Evolutionary conservation across 1,284 basidiomycete species (phyloP), one percentile per base, ranked within the genome.

Genomic region (Heterobasidion parviporum): DNA sequence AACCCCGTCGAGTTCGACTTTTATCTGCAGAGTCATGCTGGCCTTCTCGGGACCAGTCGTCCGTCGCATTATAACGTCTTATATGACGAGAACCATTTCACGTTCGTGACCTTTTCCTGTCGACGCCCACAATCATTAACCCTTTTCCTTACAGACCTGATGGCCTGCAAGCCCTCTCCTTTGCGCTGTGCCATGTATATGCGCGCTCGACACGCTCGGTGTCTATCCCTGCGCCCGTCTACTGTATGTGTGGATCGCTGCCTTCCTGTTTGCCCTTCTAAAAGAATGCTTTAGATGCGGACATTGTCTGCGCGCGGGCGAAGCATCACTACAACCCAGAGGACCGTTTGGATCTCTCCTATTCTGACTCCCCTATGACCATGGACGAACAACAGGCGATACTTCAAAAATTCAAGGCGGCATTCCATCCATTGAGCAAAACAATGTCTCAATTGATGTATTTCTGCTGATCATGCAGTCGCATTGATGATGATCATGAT

Each of bases 1-100:
- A 85, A 89, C 63, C 87, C 88, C 0, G 78, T 81, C 1, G 88
- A 90, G 63, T 88, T 88, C 54, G 90, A 92, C 63, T 92, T 87
- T 67, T 92, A 92, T 63, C 73, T 90, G 1, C 84, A 88, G 65
- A 82, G 81, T 56, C 90, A 92, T 59, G 87, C 81, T 45, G 88
- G 82, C 32, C 65, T 83, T 35, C 66, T 83, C 6, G 82, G 83
- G 32, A 75, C 74, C 0, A 74, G 72, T 41, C 69, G 78, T 6
- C 74, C 77, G 0, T 72, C 87, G 2, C 89, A 91, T 67, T 91
- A 90, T 63, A 81, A 77, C 41, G 79, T 84, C 6, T 69, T 85
- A 0, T 66, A 78, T 41, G 83, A 86, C 60, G 83, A 85, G 59
- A 81, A 81, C 60, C 70, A 71, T 9, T 81, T 82, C 67, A 72